These are phyloP conservation scores for Alternaria gansuensis DNA, from an alignment of 2,329 filamentous ascomycete species.

Conservation along the genomic window DNA sequence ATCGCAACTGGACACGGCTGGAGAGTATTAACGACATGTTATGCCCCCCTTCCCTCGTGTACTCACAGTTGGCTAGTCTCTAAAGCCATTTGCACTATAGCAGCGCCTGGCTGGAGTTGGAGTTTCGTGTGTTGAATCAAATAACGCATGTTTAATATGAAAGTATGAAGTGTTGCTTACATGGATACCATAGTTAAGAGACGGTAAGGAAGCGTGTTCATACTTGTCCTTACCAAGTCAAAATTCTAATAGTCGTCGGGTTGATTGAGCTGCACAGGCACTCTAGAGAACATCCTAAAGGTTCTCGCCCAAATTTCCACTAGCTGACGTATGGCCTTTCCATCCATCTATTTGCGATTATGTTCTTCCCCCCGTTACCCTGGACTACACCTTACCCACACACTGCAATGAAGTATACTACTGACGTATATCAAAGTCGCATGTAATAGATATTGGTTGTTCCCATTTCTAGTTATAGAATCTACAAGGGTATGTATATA, in stretches of 20 bases:
- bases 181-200: conserved; percentile 8
- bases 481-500: not conserved
- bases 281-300: not conserved
- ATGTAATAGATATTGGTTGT: not conserved
- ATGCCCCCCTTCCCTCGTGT: too few relatives aligned
- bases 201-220: conserved; percentile 3
- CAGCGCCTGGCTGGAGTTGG: not conserved
- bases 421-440: not conserved
- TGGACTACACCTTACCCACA: not conserved
- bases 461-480: not conserved
- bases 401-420: not conserved
- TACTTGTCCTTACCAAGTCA: not conserved
- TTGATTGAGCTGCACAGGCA: not conserved
- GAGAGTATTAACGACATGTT: too few relatives aligned
- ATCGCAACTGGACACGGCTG: too few relatives aligned
- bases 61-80: too few relatives aligned
- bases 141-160: not conserved
- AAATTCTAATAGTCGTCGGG: not conserved
- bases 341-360: not conserved
- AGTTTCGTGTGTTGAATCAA: not conserved
- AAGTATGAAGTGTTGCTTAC: not conserved
- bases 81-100: too few relatives aligned
- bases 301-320: not conserved
- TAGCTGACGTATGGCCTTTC: not conserved
- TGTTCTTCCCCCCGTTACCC: not conserved